phyloP scores from a whole-genome alignment of 2,329 filamentous ascomycete genomes.

The Plenodomus tracheiphilus region DNA sequence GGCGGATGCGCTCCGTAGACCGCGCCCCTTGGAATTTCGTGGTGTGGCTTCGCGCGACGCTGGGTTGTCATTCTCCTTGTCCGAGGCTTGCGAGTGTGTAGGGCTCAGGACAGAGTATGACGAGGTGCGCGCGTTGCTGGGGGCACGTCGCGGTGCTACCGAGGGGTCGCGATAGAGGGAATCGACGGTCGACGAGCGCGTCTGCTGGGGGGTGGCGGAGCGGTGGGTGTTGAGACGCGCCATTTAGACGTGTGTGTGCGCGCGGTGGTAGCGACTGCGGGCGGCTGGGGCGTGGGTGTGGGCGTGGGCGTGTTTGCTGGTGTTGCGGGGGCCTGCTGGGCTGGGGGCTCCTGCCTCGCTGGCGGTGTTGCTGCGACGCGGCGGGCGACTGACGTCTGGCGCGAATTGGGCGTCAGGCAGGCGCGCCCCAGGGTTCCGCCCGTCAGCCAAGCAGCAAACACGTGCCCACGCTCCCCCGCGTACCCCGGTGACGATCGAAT shows the following conservation, averaged over 20 bases:
- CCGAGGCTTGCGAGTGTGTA: constrained; percentile 39
- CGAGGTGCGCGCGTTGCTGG: constrained; percentile 22
- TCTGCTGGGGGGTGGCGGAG: constrained; percentile 33
- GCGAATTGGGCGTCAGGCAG: constrained; percentile 18
- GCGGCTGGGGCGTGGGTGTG: not conserved
- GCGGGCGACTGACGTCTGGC: constrained; percentile 15
- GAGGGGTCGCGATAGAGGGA: constrained; percentile 46
- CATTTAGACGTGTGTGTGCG: constrained; percentile 27
- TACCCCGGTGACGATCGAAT: no score
- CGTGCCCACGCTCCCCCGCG: constrained; percentile 24
- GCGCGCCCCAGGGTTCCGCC: constrained; percentile 16
- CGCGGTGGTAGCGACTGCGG: no score
- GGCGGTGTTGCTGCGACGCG: constrained; percentile 1
- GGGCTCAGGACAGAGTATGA: constrained; percentile 41
- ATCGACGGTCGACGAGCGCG: constrained; percentile 35
- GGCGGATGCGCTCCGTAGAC: constrained; percentile 36
- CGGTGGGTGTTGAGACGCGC: constrained; percentile 42
- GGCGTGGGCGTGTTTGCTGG: not conserved
- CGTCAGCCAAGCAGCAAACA: constrained; percentile 26
- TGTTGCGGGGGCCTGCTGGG: not conserved
- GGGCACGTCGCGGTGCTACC: constrained; percentile 14
- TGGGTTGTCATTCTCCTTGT: constrained; percentile 51
- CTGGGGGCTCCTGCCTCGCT: not conserved
- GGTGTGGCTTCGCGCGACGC: constrained; percentile 34
- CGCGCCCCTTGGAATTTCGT: constrained; percentile 48